Conservation (phyloP, 345 rosid genomes). For the Noccaea bulbosa region DNA sequence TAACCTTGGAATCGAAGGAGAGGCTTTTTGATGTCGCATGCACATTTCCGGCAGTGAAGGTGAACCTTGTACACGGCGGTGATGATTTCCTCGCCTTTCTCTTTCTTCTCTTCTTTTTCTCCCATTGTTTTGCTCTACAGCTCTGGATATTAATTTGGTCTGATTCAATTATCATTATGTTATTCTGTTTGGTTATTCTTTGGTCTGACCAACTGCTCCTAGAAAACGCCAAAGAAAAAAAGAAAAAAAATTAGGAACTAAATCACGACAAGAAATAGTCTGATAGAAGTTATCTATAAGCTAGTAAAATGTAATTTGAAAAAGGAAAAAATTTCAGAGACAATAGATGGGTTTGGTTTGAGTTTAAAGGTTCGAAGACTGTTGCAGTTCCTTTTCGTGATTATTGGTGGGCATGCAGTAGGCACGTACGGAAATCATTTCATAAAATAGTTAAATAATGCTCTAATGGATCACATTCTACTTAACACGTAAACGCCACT, state of each 20-base stretch:
- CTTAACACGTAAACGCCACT: neutral
- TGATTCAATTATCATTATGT: neutral
- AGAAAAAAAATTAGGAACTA: constrained; percentile 3
- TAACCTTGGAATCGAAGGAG: constrained; percentile 53
- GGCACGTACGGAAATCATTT: neutral
- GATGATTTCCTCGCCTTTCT: constrained; percentile 48
- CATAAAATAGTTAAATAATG: neutral
- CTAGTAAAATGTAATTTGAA: neutral
- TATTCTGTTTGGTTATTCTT: constrained; percentile 14
- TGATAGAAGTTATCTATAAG: constrained; percentile 19
- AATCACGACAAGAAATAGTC: constrained; percentile 34
- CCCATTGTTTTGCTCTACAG: constrained; percentile 40
- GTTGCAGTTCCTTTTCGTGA: neutral
- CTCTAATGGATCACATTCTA: neutral
- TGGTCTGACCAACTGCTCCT: constrained; percentile 35
- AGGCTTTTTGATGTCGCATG: constrained; percentile 65
- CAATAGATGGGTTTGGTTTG: constrained; percentile 22
- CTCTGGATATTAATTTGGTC: neutral
- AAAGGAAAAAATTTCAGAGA: neutral
- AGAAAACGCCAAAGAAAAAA: constrained; percentile 20
- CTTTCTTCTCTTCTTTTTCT: constrained; percentile 49
- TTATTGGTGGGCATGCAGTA: neutral
- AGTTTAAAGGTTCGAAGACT: neutral
- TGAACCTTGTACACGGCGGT: constrained; percentile 76
- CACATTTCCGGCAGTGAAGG: constrained; percentile 79